Base-by-base conservation (phyloP, 1,139 yeast species). In the Nematodospora anomalae region DNA sequence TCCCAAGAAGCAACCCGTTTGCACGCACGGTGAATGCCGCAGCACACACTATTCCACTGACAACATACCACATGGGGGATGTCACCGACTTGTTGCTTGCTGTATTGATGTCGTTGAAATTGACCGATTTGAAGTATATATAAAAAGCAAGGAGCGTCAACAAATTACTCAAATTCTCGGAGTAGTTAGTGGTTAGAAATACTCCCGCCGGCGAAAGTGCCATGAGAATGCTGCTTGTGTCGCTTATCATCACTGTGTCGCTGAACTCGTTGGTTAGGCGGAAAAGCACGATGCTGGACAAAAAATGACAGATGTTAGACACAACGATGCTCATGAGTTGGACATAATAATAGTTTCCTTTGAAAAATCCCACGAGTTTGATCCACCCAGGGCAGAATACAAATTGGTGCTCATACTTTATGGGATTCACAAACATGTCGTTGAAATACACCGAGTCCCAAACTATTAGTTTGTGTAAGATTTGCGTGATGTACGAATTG, bases 391-490 rank as follows among this genome's bases (percentile, higher is more conserved):
- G 84, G 27, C 95, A 82, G 57, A 88, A 92, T 6, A 95, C 97
- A 73, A 79, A 85, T 60, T 88, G 95, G 57, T 92, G 96, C 57
- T 92, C 97, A 58, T 71, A 89, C 25, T 58, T 56, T 20, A 73
- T 62, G 0, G 73, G 79, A 18, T 75, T 60, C 13, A 62, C 55
- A 26, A 84, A 78, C 32, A 80, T 54, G 33, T 80, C 78, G 16
- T 76, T 59, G 52, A 85, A 89, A 58, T 83, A 88, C 0, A 89
- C 95, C 2, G 83, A 73, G 57, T 92, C 98, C 97, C 97, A 90
- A 5, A 81, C 72, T 22, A 85, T 64, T 6, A 86, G 64, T 41
- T 79, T 77, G 31, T 76, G 66, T 30, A 72, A 59, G 1, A 68
- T 41, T 20, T 52, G 42, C 5, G 42, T 43, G 11, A 49, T 26